Evolutionary conservation across 371 early-diverging fungal species (phyloP).

Genomic region (Chytridiales sp.): DNA sequence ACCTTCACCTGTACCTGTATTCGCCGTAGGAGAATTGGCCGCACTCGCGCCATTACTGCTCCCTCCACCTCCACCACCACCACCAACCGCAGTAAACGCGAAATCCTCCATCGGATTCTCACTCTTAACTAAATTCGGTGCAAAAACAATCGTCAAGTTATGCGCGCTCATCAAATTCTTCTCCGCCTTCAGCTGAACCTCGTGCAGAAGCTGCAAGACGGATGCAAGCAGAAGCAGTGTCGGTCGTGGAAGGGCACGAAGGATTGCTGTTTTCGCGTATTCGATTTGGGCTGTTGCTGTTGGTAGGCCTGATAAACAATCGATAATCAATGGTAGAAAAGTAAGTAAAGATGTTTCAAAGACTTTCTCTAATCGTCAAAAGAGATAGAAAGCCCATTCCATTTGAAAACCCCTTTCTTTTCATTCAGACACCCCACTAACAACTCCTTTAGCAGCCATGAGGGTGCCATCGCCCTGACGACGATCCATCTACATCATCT

Average conservation of each 20-base stretch:
- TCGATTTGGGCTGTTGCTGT: neutral
- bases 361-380: too few relatives aligned
- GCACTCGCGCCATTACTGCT: constrained; percentile 8
- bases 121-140: constrained; percentile 80
- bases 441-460: too few relatives aligned
- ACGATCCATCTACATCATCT: too few relatives aligned
- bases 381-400: too few relatives aligned
- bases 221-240: constrained; percentile 55
- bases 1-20: too few relatives aligned
- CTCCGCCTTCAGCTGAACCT: constrained; percentile 56
- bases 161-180: constrained; percentile 77
- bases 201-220: constrained; percentile 61
- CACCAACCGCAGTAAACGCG: constrained; percentile 36
- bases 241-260: constrained; percentile 47
- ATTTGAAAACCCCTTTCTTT: too few relatives aligned
- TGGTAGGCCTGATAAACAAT: neutral
- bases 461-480: too few relatives aligned
- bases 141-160: constrained; percentile 84
- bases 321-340: too few relatives aligned
- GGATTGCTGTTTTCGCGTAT: constrained; percentile 49
- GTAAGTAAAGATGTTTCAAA: too few relatives aligned
- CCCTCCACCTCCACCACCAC: constrained; percentile 25
- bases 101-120: constrained; percentile 61
- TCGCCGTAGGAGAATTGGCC: too few relatives aligned
- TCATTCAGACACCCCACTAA: too few relatives aligned